Evolutionary conservation across 805 yeast genomes (phyloP), one percentile per base, ranked within the genome.

Genomic region (Starmerella sirachaensis): DNA sequence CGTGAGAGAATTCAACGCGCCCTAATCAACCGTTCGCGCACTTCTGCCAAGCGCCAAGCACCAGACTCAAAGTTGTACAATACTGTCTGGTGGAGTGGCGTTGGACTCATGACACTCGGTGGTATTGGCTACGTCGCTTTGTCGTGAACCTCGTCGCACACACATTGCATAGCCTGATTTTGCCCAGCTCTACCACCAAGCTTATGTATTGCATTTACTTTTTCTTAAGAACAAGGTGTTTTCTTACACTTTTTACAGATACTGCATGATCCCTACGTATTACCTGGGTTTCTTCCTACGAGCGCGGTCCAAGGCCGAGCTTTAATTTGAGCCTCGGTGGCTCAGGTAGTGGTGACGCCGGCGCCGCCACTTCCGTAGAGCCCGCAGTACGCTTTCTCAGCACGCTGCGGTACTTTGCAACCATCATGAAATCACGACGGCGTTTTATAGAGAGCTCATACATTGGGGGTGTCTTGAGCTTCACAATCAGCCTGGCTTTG

Each of bases 1-100:
- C 28, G 50, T 11, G 41, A 42, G 37, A 64, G 70, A 39, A 72
- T 83, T 33, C 75, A 74, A 57, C 70, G 94, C 57, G 65, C 81
- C 6, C 65, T 85, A 51, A 93, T 82, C 53, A 86, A 85, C 64
- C 74, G 74, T 59, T 73, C 71, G 51, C 74, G 75, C 58, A 84
- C 94, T 2, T 77, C 69, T 41, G 95, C 94, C 17, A 35, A 40
- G 23, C 45, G 46, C 23, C 45, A 48, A 22, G 13, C 32, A 21
- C 37, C 38, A 10, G 25, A 40, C 22, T 42, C 49, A 19, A 40
- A 48, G 29, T 20, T 35, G 6, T 49, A 49, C 45, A 42, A 53
- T 32, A 33, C 42, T 18, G 39, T 59, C 20, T 63, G 68, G 67
- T 64, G 64, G 64, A 38, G 51, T 30, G 67, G 66, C 16, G 51